Conservation (phyloP, 257 asterid genomes). For the Plantago ovata region DNA sequence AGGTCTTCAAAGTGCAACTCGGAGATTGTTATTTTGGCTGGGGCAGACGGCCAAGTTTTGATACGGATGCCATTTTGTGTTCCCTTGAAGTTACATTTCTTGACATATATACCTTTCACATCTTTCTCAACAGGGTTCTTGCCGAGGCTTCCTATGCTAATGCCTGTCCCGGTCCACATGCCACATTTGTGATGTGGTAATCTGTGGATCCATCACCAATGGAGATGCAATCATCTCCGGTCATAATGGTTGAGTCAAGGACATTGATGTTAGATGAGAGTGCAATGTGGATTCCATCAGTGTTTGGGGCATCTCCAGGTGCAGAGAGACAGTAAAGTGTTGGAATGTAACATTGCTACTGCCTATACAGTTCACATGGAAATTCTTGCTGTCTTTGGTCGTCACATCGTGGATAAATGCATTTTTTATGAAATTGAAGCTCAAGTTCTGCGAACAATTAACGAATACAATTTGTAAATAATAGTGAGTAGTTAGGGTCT, state of each 20-base stretch:
- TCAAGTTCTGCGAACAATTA: constrained; percentile 7
- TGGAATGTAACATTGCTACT: constrained; percentile 13
- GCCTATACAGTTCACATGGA: constrained; percentile 8
- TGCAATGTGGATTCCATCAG: constrained; percentile 21
- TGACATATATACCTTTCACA: constrained; percentile 16
- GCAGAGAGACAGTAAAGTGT: constrained; percentile 7
- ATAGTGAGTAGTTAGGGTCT: too few relatives aligned
- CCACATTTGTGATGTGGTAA: constrained; percentile 1
- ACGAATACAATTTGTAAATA: too few relatives aligned
- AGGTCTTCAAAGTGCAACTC: constrained; percentile 15
- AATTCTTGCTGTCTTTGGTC: constrained; percentile 18
- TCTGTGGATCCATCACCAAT: constrained; percentile 19
- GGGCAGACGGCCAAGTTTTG: constrained; percentile 23
- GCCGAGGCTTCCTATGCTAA: constrained; percentile 27
- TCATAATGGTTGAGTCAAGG: constrained; percentile 1
- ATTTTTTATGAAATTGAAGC: constrained; percentile 14
- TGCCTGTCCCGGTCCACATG: constrained; percentile 29
- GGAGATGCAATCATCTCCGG: constrained; percentile 28
- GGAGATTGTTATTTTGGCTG: not conserved
- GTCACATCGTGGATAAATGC: constrained; percentile 15
- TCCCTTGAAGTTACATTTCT: constrained; percentile 19
- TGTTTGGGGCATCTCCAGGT: constrained; percentile 18
- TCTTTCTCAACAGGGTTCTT: constrained; percentile 9
- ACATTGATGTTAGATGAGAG: not conserved
- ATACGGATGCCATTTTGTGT: constrained; percentile 23